phyloP scores from a whole-genome alignment of 2,329 filamentous ascomycete genomes.

The Ceratocystis huliohia region DNA sequence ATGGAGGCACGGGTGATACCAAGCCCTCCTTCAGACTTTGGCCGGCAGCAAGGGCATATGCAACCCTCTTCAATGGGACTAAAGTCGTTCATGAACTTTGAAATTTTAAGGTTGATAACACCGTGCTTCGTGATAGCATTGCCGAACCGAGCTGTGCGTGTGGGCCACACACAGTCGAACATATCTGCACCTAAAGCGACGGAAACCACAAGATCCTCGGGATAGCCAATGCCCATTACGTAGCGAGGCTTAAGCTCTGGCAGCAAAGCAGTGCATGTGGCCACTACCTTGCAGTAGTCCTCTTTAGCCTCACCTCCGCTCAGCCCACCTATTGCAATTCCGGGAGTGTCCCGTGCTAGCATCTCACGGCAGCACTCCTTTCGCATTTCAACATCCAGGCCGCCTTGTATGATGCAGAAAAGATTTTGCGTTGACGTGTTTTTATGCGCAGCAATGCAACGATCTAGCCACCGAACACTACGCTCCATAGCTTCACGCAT shows the following conservation, averaged over 20 bases:
- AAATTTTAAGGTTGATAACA: slow-evolving; percentile 71
- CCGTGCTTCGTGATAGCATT: slow-evolving; percentile 78
- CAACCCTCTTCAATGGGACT: slow-evolving; percentile 72
- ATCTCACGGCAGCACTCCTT: slow-evolving; percentile 74
- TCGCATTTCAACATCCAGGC: slow-evolving; percentile 76
- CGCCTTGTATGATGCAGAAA: slow-evolving; percentile 97
- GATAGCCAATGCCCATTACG: slow-evolving; percentile 97
- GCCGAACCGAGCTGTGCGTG: slow-evolving; percentile 86
- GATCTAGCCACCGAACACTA: slow-evolving; percentile 88
- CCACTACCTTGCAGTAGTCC: slow-evolving; percentile 82
- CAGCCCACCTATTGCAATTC: slow-evolving; percentile 89
- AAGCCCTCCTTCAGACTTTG: slow-evolving; percentile 53
- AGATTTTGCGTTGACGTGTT: slow-evolving; percentile 77
- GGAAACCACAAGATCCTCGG: slow-evolving; percentile 87
- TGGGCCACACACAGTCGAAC: slow-evolving; percentile 99
- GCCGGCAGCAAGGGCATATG: slow-evolving; percentile 63
- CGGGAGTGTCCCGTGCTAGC: slow-evolving; percentile 81
- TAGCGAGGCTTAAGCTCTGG: slow-evolving; percentile 92
- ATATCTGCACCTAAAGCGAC: slow-evolving; percentile 93
- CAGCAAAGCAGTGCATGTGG: slow-evolving; percentile 69
- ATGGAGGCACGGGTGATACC: slow-evolving; percentile 81
- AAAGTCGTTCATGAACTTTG: slow-evolving; percentile 66
- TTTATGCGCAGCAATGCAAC: slow-evolving; percentile 81
- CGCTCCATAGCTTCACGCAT: slow-evolving; percentile 94
- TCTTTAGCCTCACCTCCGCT: slow-evolving; percentile 91